Base-by-base conservation (phyloP, 495 filamentous ascomycete species). In the Podospora sp. region DNA sequence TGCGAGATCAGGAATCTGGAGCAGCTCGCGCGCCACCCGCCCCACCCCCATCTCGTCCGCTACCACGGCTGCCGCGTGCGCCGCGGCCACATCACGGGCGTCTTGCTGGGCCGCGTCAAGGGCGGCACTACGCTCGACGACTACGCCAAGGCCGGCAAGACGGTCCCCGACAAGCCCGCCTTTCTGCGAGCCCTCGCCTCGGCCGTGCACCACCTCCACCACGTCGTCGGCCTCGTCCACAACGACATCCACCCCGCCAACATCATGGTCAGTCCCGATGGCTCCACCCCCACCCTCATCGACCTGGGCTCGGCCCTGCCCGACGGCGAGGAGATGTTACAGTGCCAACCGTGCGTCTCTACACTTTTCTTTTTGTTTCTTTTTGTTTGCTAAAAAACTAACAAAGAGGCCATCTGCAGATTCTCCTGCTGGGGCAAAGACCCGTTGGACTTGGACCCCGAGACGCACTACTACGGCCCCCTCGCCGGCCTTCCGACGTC, bases 51-150 rank as follows among this genome's bases (percentile, higher is more conserved):
- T 35, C 29, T 63, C 12, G 35, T 63, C 60, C 29, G 12, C 36
- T 63, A 63, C 49, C 40, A 51, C 22, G 60, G 60, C 60, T 63
- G 60, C 36, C 59, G 59, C 59, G 59, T 62, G 16, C 29, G 36
- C 29, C 9, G 33, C 12, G 59, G 59, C 59, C 27, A 33, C 8
- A 46, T 62, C 33, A 62, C 36, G 4, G 16, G 27, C 59, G 20
- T 26, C 11, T 1, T 63, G 20, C 72, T 81, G 29, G 77, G 18
- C n/a, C 51, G n/a, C 51, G 51, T 55, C 16, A 12, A 12, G 16
- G 51, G 51, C 51, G 51, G 24, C 18, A 55, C 51, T 1, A 36
- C 33, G 33, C 51, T 55, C n/a, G 3, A 5, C 20, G 24, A 55
- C 51, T 20, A 55, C 18, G 18, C 18, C 4, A 6, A 21, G n/a